phyloP scores from a whole-genome alignment of 1,284 basidiomycete species.

The Pascua sp. region DNA sequence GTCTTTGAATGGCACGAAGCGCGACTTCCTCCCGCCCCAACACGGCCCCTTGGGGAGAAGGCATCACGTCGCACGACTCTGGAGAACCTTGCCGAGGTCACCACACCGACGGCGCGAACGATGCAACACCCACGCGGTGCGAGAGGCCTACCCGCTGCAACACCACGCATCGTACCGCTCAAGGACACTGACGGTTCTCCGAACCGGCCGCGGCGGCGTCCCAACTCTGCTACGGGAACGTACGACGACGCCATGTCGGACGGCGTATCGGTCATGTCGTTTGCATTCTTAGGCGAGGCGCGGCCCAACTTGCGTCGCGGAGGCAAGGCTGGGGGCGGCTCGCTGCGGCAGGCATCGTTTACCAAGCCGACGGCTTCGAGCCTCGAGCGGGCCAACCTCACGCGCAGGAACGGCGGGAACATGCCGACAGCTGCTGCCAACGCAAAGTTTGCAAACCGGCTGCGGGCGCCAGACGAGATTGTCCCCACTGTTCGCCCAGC shows the following conservation, averaged over 20 bases:
- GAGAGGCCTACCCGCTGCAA: not conserved
- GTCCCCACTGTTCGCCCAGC: slow-evolving; percentile 13
- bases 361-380: slow-evolving; percentile 3
- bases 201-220: slow-evolving; percentile 5
- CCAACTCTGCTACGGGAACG: slow-evolving; percentile 1
- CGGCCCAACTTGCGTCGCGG: slow-evolving; percentile 1
- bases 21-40: not conserved
- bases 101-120: not conserved
- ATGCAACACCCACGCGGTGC: slow-evolving; percentile 2
- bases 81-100: not conserved
- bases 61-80: not conserved
- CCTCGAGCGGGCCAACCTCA: not conserved
- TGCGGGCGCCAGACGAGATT: slow-evolving; percentile 26
- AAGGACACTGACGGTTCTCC: slow-evolving; percentile 11
- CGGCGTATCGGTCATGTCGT: slow-evolving; percentile 39
- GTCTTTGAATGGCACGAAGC: slow-evolving; percentile 71
- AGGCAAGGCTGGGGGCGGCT: not conserved
- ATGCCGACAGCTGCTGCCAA: slow-evolving; percentile 26
- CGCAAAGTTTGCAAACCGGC: slow-evolving; percentile 44
- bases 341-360: not conserved
- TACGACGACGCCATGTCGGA: slow-evolving; percentile 24
- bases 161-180: slow-evolving; percentile 7
- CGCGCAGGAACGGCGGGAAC: slow-evolving; percentile 17
- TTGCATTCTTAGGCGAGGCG: slow-evolving; percentile 32
- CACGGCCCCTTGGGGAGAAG: not conserved